Base-by-base conservation (phyloP, 139 green algal genomes). In the Volvox africanus region DNA sequence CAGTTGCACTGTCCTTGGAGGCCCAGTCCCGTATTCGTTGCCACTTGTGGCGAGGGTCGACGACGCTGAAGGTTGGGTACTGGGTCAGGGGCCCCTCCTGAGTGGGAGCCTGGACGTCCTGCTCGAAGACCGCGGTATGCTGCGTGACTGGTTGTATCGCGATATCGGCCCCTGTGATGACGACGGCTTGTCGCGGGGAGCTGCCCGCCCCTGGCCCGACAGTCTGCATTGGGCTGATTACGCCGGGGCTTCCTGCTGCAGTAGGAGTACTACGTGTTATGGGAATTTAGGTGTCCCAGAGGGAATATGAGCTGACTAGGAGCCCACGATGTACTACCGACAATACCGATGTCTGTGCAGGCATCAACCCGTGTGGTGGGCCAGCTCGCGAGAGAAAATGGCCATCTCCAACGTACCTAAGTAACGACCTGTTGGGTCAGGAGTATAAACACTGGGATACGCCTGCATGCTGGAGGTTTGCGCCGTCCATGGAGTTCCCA, bases 21-120 rank as follows among this genome's bases (percentile, higher is more conserved):
- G 82, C 87, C 91, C 91, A 93, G 71, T 93, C 87, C n/a, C 88
- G 81, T 11, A 93, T 92, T 37, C 91, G 91, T 61, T 88, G 82
- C 91, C 91, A 93, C 22, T 93, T 93, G 33, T 82, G 62, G 21
- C 76, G 67, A 22, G 85, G 68, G 75, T 93, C 91, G 19, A 93
- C 67, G 1, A 90, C 21, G 32, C 65, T 82, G 24, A 91, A 92
- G 30, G 61, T 61, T 2, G 91, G 91, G 36, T 93, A 93, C 33
- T 92, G 76, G 5, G 91, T 87, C 18, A 93, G 88, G 0, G 91
- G 91, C 33, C 91, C 91, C 33, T 93, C 91, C 37, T 93, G 91
- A 18, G 75, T 62, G 2, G 89, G 89, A 2, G 61, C 86, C 50
- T 90, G 86, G 17, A 36, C 0, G n/a, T 90, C 84, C 33, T 80